These are phyloP conservation scores for Penicillium olsonii DNA, from an alignment of 2,329 filamentous ascomycete species.

Conservation along the genomic window DNA sequence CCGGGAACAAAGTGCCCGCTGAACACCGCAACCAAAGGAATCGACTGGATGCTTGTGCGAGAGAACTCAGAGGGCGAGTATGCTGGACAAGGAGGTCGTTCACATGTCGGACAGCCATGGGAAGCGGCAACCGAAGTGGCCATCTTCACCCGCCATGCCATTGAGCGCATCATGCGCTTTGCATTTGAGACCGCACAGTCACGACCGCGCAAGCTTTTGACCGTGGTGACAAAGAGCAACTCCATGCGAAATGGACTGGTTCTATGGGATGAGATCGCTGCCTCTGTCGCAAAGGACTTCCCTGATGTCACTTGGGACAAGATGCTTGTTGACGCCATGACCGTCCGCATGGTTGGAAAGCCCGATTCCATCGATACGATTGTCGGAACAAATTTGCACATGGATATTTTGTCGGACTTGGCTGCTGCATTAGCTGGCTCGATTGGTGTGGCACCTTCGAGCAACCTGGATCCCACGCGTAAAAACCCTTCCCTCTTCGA, in stretches of 20 bases:
- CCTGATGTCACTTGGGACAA: constrained; percentile 55
- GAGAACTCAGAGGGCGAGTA: constrained; percentile 61
- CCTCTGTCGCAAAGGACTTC: constrained; percentile 50
- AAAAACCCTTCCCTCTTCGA: constrained; percentile 63
- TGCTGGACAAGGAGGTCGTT: constrained; percentile 56
- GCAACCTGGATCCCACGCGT: constrained; percentile 65
- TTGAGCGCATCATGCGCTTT: constrained; percentile 55
- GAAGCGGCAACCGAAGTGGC: constrained; percentile 56
- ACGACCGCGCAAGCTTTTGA: constrained; percentile 51
- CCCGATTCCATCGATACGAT: constrained; percentile 54
- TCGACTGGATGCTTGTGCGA: constrained; percentile 59
- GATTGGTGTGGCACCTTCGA: constrained; percentile 70
- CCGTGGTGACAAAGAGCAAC: constrained; percentile 58
- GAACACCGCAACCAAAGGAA: constrained; percentile 48
- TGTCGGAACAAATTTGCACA: constrained; percentile 57
- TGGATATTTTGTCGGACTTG: constrained; percentile 69
- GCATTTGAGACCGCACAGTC: constrained; percentile 55
- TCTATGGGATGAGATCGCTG: constrained; percentile 57
- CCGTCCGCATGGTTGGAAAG: constrained; percentile 55
- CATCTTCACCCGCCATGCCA: constrained; percentile 55
- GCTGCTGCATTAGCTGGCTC: constrained; percentile 68
- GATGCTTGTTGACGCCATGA: constrained; percentile 61
- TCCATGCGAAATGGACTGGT: constrained; percentile 59
- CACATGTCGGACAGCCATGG: constrained; percentile 54
- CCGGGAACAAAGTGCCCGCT: constrained; percentile 55